phyloP scores from a whole-genome alignment of 2,329 filamentous ascomycete genomes.

The Plectosphaerella plurivora region DNA sequence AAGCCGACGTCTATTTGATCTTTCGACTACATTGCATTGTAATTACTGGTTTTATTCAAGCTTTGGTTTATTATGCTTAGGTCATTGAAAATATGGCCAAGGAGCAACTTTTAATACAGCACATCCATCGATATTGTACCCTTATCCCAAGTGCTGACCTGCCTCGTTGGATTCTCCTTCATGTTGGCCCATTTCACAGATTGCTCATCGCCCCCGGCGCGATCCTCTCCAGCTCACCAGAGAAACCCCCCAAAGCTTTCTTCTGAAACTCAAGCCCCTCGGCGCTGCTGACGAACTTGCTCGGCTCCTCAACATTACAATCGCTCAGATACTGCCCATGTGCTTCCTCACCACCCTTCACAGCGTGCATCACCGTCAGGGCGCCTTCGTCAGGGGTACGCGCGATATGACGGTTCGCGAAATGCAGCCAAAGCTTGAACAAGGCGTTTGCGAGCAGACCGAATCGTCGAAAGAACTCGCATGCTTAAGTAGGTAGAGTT shows the following conservation, averaged over 20 bases:
- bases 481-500: too few relatives aligned
- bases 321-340: slow-evolving; percentile 35
- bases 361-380: slow-evolving; percentile 30
- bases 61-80: too few relatives aligned
- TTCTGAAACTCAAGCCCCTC: not conserved
- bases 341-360: slow-evolving; percentile 24
- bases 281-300: not conserved
- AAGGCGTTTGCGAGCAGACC: too few relatives aligned
- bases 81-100: too few relatives aligned
- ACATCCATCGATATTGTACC: too few relatives aligned
- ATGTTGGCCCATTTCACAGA: too few relatives aligned
- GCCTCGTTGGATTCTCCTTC: too few relatives aligned
- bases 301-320: slow-evolving; percentile 15
- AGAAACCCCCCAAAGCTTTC: not conserved
- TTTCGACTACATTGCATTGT: too few relatives aligned
- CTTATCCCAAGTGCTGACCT: too few relatives aligned
- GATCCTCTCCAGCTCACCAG: not conserved
- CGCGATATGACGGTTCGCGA: slow-evolving; percentile 16
- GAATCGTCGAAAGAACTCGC: too few relatives aligned
- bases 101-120: too few relatives aligned
- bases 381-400: slow-evolving; percentile 31
- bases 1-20: slow-evolving; percentile 14
- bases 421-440: not conserved
- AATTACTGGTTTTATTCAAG: too few relatives aligned
- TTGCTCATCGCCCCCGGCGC: not conserved